phyloP scores from a whole-genome alignment of 2,329 filamentous ascomycete species.

The Arthrinium phaeospermum region DNA sequence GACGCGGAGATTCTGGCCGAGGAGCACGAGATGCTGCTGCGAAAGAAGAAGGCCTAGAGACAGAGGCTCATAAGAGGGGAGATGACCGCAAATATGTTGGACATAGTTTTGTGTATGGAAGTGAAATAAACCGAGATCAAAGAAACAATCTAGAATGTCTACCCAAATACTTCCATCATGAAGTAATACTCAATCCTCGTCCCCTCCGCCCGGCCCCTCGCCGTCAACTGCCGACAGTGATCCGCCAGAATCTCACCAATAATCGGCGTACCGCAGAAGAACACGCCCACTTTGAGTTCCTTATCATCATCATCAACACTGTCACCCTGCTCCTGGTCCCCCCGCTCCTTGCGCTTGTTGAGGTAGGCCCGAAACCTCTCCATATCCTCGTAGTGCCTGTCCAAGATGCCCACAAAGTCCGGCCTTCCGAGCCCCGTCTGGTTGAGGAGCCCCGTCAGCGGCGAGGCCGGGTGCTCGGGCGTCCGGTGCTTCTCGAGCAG shows the following conservation, averaged over 20 bases:
- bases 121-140: no score
- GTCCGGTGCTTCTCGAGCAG: slow-evolving; percentile 63
- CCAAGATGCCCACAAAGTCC: slow-evolving; percentile 57
- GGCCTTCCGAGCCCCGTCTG: slow-evolving; percentile 60
- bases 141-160: background rate
- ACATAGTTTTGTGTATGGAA: no score
- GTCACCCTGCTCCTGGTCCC: slow-evolving; percentile 2
- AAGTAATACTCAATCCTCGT: slow-evolving; percentile 61
- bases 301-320: slow-evolving; percentile 37
- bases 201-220: slow-evolving; percentile 56
- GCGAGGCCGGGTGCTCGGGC: slow-evolving; percentile 54
- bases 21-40: slow-evolving; percentile 33
- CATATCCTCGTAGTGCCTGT: slow-evolving; percentile 61
- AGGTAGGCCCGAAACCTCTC: slow-evolving; percentile 38
- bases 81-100: slow-evolving; percentile 25
- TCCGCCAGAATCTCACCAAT: slow-evolving; percentile 63
- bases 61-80: slow-evolving; percentile 30
- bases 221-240: slow-evolving; percentile 55
- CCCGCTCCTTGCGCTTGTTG: background rate
- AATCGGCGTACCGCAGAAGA: slow-evolving; percentile 61
- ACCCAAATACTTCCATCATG: slow-evolving; percentile 63
- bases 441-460: slow-evolving; percentile 59
- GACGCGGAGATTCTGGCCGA: slow-evolving; percentile 37
- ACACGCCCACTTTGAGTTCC: slow-evolving; percentile 57
- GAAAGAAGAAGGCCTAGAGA: slow-evolving; percentile 30